Conservation (phyloP, 2,329 filamentous ascomycete genomes). For the Chrysoporthe deuterocubensis region DNA sequence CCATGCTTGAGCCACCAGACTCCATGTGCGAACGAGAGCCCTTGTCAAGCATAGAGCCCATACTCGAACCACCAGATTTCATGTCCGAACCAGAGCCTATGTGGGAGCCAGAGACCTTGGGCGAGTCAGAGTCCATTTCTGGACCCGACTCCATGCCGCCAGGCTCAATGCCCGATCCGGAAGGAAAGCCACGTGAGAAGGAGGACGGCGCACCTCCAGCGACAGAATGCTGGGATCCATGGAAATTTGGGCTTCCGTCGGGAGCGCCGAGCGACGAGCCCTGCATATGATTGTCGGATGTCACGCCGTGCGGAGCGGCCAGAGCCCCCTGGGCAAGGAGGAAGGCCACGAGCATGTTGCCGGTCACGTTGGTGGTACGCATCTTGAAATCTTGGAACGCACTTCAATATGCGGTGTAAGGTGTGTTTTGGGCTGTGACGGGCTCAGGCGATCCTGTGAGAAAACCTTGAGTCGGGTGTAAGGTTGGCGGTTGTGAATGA, state of each 20-base stretch:
- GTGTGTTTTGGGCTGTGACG: background rate
- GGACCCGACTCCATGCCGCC: background rate
- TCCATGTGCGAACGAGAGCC: background rate
- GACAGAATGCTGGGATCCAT: background rate
- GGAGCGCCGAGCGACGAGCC: background rate
- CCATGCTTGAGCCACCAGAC: background rate
- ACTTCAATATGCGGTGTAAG: background rate
- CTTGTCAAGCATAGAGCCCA: background rate
- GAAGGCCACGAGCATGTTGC: constrained; percentile 7
- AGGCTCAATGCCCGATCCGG: background rate
- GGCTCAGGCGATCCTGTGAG: background rate
- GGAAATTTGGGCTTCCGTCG: background rate
- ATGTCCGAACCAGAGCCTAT: background rate
- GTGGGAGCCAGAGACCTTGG: background rate
- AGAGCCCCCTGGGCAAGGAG: background rate
- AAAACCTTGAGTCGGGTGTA: no score
- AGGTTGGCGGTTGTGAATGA: background rate
- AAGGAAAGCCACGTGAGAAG: background rate
- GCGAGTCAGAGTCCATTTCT: background rate
- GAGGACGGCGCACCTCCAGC: background rate
- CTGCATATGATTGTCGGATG: background rate
- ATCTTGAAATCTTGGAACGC: background rate
- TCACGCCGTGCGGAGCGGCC: background rate
- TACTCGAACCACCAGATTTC: background rate
- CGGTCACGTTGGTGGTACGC: constrained; percentile 9